Percentiles rank a stretch among this genome's conserved stretches.
Conservation (phyloP, 257 asterid species). For the Solanum dulcamara region DNA sequence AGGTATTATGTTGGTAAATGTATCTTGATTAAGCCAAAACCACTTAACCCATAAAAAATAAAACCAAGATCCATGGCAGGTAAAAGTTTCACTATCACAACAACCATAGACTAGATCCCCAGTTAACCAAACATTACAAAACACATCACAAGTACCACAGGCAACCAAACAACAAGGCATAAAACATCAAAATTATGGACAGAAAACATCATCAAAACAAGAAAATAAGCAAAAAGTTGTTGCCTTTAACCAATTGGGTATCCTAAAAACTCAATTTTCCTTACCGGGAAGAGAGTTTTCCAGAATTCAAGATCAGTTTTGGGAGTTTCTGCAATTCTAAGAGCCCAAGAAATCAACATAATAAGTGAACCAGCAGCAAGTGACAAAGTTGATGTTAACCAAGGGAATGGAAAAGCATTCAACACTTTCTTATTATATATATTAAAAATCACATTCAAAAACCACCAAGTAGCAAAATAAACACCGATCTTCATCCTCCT, state of each 20-base stretch:
- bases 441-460: conserved; percentile 77
- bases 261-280: neutral
- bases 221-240: neutral
- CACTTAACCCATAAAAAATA: neutral
- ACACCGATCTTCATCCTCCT: conserved; percentile 74
- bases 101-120: neutral
- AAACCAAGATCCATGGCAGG: neutral
- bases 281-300: conserved; percentile 90
- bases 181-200: neutral
- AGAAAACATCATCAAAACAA: neutral
- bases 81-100: neutral
- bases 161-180: neutral
- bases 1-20: neutral
- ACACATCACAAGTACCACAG: neutral
- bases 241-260: neutral
- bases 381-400: conserved; percentile 90
- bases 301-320: conserved; percentile 95
- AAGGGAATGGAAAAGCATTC: conserved; percentile 82
- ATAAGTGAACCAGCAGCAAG: conserved; percentile 86
- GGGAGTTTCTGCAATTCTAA: conserved; percentile 75
- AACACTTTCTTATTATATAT: conserved; percentile 88
- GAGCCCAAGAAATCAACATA: conserved; percentile 82
- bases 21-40: neutral
- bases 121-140: neutral
- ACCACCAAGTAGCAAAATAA: conserved; percentile 95